phyloP scores from a whole-genome alignment of 371 early-diverging fungal species.

The Actinomucor elegans region DNA sequence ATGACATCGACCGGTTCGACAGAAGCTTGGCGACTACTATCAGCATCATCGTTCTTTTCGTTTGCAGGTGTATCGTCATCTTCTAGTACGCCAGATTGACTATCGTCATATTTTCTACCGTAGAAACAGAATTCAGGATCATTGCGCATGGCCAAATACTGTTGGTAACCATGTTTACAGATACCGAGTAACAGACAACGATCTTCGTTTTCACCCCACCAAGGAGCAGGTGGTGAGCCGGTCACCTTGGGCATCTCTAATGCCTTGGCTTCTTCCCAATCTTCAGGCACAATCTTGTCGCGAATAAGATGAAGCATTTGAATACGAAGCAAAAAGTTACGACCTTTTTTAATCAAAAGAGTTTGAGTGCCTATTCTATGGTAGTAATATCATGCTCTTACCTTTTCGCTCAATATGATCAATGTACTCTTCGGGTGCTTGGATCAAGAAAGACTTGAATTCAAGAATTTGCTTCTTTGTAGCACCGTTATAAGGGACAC shows the following conservation, averaged over 20 bases:
- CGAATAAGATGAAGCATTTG: constrained; percentile 73
- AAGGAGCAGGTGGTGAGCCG: constrained; percentile 59
- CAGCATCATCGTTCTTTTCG: constrained; percentile 24
- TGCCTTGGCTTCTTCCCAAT: constrained; percentile 53
- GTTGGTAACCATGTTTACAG: constrained; percentile 79
- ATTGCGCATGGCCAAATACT: constrained; percentile 59
- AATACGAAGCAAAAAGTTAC: constrained; percentile 72
- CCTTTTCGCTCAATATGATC: constrained; percentile 71
- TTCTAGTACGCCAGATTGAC: constrained; percentile 32
- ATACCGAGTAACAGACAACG: constrained; percentile 75
- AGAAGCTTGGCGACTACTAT: constrained; percentile 16
- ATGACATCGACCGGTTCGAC: neutral
- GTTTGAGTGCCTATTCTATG: neutral
- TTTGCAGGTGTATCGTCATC: constrained; percentile 29
- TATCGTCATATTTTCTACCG: constrained; percentile 47
- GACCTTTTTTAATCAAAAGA: constrained; percentile 14
- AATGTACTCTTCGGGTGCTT: constrained; percentile 68
- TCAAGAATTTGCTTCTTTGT: constrained; percentile 59
- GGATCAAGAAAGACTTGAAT: constrained; percentile 63
- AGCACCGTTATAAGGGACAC: constrained; percentile 60
- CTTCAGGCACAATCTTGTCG: constrained; percentile 58
- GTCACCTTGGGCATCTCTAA: constrained; percentile 60
- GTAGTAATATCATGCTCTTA: constrained; percentile 1
- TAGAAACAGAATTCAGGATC: constrained; percentile 71
- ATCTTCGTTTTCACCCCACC: constrained; percentile 83